Base-by-base conservation (phyloP, 2,329 filamentous ascomycete genomes). In the Diaporthe velutina region DNA sequence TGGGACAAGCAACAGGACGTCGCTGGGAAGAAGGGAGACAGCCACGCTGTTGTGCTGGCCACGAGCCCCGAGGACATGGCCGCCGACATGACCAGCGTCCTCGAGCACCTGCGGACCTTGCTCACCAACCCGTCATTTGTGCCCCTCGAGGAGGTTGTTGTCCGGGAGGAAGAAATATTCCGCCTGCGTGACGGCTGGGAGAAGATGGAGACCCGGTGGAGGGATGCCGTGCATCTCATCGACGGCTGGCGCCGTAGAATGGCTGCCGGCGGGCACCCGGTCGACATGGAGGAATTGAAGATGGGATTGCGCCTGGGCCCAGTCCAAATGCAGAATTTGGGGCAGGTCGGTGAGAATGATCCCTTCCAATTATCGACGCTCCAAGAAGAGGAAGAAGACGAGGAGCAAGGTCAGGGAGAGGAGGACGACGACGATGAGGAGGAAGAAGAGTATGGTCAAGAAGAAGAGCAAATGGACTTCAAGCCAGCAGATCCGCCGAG, bases 121-220 rank as follows among this genome's bases (percentile, higher is more conserved):
- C 88, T 99, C 58, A 98, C 95, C 12, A 98, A 98, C 80, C 97
- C 97, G 1, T 98, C 96, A 3, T 99, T 98, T 82, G 97, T 98
- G 19, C 94, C 96, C 0, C 91, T 98, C 30, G 97, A 98, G 79
- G 97, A 98, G 82, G 95, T 99, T 2, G 93, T 97, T 80, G 85
- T 95, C n/a, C 92, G 96, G 72, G 96, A 99, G 77, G 93, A 97
- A 75, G 96, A 98, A 82, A 98, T 99, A 77, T 89, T 90, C 70
- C 90, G 94, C 70, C 87, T 99, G 64, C 92, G 95, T 72, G 91
- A 93, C 73, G 95, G 96, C 22, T 98, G 96, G 93, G 94, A 97
- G 82, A 95, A 94, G 84, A 98, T 98, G 94, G 96, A 98, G 83
- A 90, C 87, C 30, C 91, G 95, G 70, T 98, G 97, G 95, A 93